phyloP scores from a whole-genome alignment of 805 yeast species.

The Suhomyces pyralidae region DNA sequence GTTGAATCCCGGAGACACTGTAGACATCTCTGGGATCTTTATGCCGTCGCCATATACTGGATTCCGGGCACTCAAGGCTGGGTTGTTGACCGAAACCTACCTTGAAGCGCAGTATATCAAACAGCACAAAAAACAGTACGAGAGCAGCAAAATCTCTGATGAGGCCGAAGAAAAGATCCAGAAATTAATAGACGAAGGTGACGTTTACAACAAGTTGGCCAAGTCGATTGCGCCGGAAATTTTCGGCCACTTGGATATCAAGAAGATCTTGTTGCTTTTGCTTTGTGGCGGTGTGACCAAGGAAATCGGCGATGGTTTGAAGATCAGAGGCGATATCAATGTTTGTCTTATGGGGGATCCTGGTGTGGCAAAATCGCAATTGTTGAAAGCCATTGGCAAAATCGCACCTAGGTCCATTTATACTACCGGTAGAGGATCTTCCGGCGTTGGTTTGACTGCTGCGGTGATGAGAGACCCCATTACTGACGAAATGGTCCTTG shows the following conservation, averaged over 20 bases:
- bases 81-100: conserved; percentile 89
- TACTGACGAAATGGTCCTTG: conserved; percentile 97
- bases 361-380: conserved; percentile 98
- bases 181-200: conserved; percentile 56
- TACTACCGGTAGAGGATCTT: conserved; percentile 97
- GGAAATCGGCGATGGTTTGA: conserved; percentile 93
- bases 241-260: conserved; percentile 89
- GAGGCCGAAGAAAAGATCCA: conserved; percentile 56
- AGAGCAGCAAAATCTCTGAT: conserved; percentile 54
- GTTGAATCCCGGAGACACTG: conserved; percentile 91
- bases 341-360: conserved; percentile 98
- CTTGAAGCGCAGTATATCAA: conserved; percentile 80
- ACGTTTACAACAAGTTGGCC: conserved; percentile 76
- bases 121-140: conserved; percentile 89
- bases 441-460: conserved; percentile 98
- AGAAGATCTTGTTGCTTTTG: conserved; percentile 80
- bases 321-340: conserved; percentile 95
- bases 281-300: conserved; percentile 95
- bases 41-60: conserved; percentile 97
- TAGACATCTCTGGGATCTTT: conserved; percentile 88
- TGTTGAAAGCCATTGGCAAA: conserved; percentile 83
- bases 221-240: conserved; percentile 96
- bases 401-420: conserved; percentile 96
- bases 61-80: conserved; percentile 87
- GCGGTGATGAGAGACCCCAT: conserved; percentile 98